Evolutionary conservation across 2,329 filamentous ascomycete genomes (phyloP), one percentile per base, ranked within the genome.

Genomic region (Apiospora pterosperma): DNA sequence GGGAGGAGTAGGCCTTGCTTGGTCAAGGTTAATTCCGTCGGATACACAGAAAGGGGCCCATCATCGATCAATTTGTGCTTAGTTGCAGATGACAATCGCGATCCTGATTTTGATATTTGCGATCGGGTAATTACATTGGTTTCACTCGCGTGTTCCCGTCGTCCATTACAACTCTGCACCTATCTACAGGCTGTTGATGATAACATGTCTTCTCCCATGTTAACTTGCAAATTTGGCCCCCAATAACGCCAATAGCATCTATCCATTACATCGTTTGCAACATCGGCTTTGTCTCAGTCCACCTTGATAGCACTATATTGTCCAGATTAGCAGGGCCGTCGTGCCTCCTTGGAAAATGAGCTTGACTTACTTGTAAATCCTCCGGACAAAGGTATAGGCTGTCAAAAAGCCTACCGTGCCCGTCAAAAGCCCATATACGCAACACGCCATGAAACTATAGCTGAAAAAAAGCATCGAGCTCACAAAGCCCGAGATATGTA

Each of bases 351-450:
- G 31, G 6, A 31, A 31, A 5, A 52, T 4, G 23, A 36, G 23
- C 23, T 10, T 34, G 64, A 80, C 88, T 80, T 76, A 92, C 88
- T 87, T 87, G 76, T 96, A 97, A 73, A 97, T 93, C 74, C 90
- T 87, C 74, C 92, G 83, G 63, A 97, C 88, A 81, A 97, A 97
- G 1, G 89, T 86, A 79, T 96, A 96, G 6, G 92, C 90, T 44
- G 91, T 90, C 77, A 97, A 76, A 76, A 96, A 96, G 2, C 93
- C 93, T 63, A 97, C 86, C 0, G 93, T 96, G 28, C 93, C 93
- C 11, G 90, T 93, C 67, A 96, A 79, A 61, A 97, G 80, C 1
- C 90, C 92, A 75, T 96, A 97, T 4, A 96, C 89, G 55, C 87
- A 84, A 76, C 92, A 96, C 1, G 91, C 92, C 71, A 96, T 85